Evolutionary conservation across 176 grass and related monocot species (phyloP).

Genomic region (Carex scoparia): DNA sequence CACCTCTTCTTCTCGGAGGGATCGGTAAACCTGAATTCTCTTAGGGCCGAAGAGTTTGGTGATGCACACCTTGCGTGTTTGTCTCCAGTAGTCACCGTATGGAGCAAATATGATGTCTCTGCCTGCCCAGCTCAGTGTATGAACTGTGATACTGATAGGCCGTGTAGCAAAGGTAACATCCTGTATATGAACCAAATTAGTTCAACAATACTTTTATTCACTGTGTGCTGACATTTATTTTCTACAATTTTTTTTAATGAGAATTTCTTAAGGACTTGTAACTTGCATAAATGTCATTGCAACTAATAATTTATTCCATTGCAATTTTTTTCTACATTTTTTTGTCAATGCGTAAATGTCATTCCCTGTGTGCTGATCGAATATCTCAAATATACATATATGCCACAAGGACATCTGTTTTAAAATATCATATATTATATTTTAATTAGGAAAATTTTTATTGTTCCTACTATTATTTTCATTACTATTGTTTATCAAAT

Average conservation of each 20-base stretch:
- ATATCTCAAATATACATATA: too few species aligned
- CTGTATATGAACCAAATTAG: not conserved
- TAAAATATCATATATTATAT: too few species aligned
- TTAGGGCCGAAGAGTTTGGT: conserved; percentile 49
- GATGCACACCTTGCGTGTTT: conserved; percentile 45
- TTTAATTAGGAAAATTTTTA: too few species aligned
- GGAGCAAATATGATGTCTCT: conserved; percentile 51
- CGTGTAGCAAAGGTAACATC: conserved; percentile 42
- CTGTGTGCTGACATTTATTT: not conserved
- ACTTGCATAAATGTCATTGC: too few species aligned
- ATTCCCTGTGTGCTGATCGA: too few species aligned
- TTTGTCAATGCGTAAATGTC: too few species aligned
- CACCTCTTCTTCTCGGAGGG: conserved; percentile 51
- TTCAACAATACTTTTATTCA: not conserved
- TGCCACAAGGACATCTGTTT: too few species aligned
- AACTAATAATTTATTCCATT: too few species aligned
- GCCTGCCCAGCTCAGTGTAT: conserved; percentile 28
- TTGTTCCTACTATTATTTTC: too few species aligned
- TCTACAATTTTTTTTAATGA: not conserved
- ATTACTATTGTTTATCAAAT: too few species aligned
- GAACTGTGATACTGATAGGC: conserved; percentile 34
- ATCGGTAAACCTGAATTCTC: conserved; percentile 35
- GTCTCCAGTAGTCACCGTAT: conserved; percentile 60
- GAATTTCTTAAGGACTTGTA: too few species aligned
- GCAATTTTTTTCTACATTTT: too few species aligned